Evolutionary conservation across 768 basidiomycete genomes (phyloP), one percentile per base, ranked within the genome.

Genomic region (Mycena rosella): DNA sequence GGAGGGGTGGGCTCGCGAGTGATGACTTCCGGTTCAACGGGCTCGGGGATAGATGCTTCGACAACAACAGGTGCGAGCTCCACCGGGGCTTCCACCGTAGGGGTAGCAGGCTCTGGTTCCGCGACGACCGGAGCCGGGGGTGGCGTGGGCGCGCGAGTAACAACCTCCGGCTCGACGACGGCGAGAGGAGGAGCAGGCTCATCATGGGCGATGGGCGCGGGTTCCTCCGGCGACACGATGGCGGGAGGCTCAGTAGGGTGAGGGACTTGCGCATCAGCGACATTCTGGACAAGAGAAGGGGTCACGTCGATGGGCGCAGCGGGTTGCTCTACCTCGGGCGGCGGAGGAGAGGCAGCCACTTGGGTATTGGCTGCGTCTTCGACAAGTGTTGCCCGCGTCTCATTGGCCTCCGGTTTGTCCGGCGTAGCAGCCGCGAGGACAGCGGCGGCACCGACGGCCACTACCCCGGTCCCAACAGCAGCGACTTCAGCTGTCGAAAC

Each of bases 371-470:
- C 59, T 11, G 57, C 67, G 49, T 64, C 62, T 27, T 60, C 29
- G 34, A 68, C 62, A 4, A 64, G 62, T 26, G 67, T 32, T 45
- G 6, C 49, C 5, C 13, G 22, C 10, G 22, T 26, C 24, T 63
- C 70, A 27, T 65, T 58, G 7, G 40, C 48, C n/a, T 67, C 61
- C 29, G 64, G 60, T 9, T 45, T 51, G 2, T 60, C 56, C 30
- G 60, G 27, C 26, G 60, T 66, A 34, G 65, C 29, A 22, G 68
- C 64, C 15, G 47, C 68, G 45, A 70, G 63, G 17, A 58, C 62
- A 24, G 73, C 67, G 10, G 73, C 57, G 18, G 68, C 64, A 24
- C 48, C 72, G 11, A 71, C 73, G 30, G 69, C 70, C 3, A 69
- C 71, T 5, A 68, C 74, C 13, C 63, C 72, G 17, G 62, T 65